Base-by-base conservation (phyloP, 306 rosid genomes). In the Adenanthera pavonina region DNA sequence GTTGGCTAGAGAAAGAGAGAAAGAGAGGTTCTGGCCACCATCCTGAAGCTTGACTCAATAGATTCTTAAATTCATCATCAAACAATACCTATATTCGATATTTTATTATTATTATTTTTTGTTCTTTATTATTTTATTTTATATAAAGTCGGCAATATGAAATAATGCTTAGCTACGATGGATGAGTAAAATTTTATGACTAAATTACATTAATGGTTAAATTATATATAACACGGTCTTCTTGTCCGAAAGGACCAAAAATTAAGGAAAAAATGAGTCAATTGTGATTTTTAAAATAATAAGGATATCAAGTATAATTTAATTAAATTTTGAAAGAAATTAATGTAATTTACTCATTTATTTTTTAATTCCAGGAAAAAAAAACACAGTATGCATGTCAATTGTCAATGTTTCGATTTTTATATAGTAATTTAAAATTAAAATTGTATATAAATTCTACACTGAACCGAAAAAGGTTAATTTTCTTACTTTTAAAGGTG, bases 51-150 rank as follows among this genome's bases (percentile, higher is more conserved):
- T 69, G 17, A 69, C 38, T 69, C 74, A 30, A 69, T 20, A 20
- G 38, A 69, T 69, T 69, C 74, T 69, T 69, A 13, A 69, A 69
- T 20, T 69, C 17, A 49, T 69, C 40, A 10, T 49, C 33, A 69
- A 69, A 69, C 74, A 69, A 69, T 44, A 4, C 74, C 74, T 19
- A 20, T 69, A 46, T 68, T 68, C 73, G 1, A 52, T 9, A 43
- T 68, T 53, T 53, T 53, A 3, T 53, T 53, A 25, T 25, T 25
- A 25, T 25, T 25, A 25, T 25, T 25, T 25, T 25, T 25, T 25
- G 30, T 25, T 25, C 30, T 25, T 25, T 25, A 25, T 25, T 25
- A 25, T 25, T 25, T 25, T 25, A 25, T 25, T 68, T n/a, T 4
- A 19, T 40, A 7, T 44, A 10, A 69, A 69, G 74, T 69, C 5